These are phyloP conservation scores for Leccinum fallax DNA, from an alignment of 1,284 basidiomycete species.

Conservation along the genomic window DNA sequence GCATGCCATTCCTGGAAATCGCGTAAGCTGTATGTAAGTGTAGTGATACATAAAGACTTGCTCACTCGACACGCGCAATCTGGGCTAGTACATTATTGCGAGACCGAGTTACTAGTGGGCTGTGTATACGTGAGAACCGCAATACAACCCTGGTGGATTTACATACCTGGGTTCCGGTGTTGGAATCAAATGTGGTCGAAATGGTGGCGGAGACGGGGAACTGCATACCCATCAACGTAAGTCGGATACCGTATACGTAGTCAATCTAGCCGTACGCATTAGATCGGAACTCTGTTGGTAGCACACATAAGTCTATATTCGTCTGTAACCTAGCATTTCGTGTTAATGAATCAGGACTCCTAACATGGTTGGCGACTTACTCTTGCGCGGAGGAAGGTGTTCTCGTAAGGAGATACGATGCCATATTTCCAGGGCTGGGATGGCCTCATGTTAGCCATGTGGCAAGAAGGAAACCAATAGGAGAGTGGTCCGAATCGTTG, in stretches of 20 bases:
- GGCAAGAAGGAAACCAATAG: not conserved
- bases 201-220: slow-evolving; percentile 21
- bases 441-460: slow-evolving; percentile 12
- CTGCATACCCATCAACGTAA: slow-evolving; percentile 15
- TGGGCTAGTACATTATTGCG: slow-evolving; percentile 12
- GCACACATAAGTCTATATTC: slow-evolving; percentile 13
- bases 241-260: not conserved
- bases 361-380: slow-evolving; percentile 34
- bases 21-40: slow-evolving; percentile 9
- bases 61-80: slow-evolving; percentile 15
- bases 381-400: slow-evolving; percentile 46
- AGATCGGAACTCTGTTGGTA: slow-evolving; percentile 26
- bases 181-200: slow-evolving; percentile 44
- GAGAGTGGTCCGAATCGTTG: slow-evolving; percentile 6
- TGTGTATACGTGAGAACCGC: slow-evolving; percentile 18
- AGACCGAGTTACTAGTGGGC: slow-evolving; percentile 27
- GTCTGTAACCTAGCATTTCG: slow-evolving; percentile 11
- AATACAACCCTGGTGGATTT: not conserved
- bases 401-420: slow-evolving; percentile 46
- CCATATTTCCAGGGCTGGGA: slow-evolving; percentile 51
- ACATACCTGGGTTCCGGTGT: slow-evolving; percentile 55
- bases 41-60: not conserved
- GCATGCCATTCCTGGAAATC: slow-evolving; percentile 10
- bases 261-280: slow-evolving; percentile 18
- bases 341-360: slow-evolving; percentile 1